Percentiles rank a stretch among this genome's conserved stretches.
Evolutionary conservation across 2,329 filamentous ascomycete genomes (phyloP).

Genomic region (Trichoderma sp.): DNA sequence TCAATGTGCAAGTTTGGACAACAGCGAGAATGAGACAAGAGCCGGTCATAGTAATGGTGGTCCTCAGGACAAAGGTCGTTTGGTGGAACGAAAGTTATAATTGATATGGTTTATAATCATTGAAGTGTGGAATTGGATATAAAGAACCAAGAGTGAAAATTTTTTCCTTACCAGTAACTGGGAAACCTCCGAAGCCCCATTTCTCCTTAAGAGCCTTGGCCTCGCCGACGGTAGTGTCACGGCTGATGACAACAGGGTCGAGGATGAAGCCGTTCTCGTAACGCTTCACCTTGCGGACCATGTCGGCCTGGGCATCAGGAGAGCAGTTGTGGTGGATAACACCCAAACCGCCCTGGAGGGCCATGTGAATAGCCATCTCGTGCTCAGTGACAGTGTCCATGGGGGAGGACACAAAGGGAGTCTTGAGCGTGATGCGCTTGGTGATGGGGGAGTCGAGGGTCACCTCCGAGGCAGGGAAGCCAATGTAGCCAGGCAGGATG

Average conservation of each 20-base stretch:
- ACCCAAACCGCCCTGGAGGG: conserved; percentile 80
- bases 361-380: conserved; percentile 99
- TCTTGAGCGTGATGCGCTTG: conserved; percentile 93
- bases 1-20: background rate
- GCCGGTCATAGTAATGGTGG: conserved; percentile 36
- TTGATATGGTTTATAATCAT: conserved; percentile 78
- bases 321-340: conserved; percentile 99
- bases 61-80: conserved; percentile 88
- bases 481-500: conserved; percentile 93
- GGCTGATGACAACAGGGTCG: conserved; percentile 88
- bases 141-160: conserved; percentile 13
- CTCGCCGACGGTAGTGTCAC: conserved; percentile 83
- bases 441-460: conserved; percentile 87
- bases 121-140: conserved; percentile 24
- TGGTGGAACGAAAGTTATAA: conserved; percentile 99
- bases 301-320: conserved; percentile 93
- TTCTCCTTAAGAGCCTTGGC: conserved; percentile 91
- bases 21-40: conserved; percentile 19
- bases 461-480: conserved; percentile 90
- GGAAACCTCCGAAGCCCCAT: conserved; percentile 98
- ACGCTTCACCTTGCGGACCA: conserved; percentile 98
- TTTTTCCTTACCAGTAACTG: conserved; percentile 86
- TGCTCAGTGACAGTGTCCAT: conserved; percentile 99
- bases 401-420: conserved; percentile 92
- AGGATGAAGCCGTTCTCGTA: conserved; percentile 99